These are phyloP conservation scores for Podospora comata DNA, from an alignment of 495 filamentous ascomycete genomes.

Conservation along the genomic window DNA sequence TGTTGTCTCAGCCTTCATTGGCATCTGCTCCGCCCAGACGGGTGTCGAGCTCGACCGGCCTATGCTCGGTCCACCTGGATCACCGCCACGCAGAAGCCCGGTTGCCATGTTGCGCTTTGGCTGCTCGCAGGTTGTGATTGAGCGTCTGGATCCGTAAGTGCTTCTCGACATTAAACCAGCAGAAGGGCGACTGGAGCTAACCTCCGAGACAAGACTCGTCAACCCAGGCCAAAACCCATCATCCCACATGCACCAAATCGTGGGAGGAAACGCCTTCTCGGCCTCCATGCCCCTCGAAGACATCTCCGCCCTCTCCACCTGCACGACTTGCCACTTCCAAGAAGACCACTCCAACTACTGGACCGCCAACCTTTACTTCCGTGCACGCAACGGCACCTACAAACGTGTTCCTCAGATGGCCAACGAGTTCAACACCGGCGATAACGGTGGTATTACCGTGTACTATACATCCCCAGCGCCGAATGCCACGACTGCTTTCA, in stretches of 20 bases:
- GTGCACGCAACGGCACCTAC: slow-evolving; percentile 38
- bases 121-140: slow-evolving; percentile 34
- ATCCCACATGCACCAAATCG: slow-evolving; percentile 29
- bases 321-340: slow-evolving; percentile 36
- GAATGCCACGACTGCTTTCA: slow-evolving; percentile 46
- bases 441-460: slow-evolving; percentile 42
- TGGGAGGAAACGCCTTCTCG: slow-evolving; percentile 31
- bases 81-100: neutral
- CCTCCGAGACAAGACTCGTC: slow-evolving; percentile 19
- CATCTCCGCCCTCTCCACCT: slow-evolving; percentile 28
- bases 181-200: no score
- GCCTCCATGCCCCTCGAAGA: slow-evolving; percentile 27
- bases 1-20: neutral
- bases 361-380: slow-evolving; percentile 43
- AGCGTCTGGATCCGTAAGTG: slow-evolving; percentile 29
- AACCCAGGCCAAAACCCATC: slow-evolving; percentile 23
- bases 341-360: slow-evolving; percentile 46
- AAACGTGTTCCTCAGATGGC: slow-evolving; percentile 35
- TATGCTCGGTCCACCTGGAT: neutral
- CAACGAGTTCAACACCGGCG: slow-evolving; percentile 20
- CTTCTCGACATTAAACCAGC: no score
- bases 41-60: slow-evolving; percentile 1
- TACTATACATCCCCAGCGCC: slow-evolving; percentile 39
- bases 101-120: slow-evolving; percentile 58
- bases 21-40: neutral